Evolutionary conservation across 192 early-diverging fungal genomes (phyloP).

Genomic region (Ramicandelaber brevisporus): DNA sequence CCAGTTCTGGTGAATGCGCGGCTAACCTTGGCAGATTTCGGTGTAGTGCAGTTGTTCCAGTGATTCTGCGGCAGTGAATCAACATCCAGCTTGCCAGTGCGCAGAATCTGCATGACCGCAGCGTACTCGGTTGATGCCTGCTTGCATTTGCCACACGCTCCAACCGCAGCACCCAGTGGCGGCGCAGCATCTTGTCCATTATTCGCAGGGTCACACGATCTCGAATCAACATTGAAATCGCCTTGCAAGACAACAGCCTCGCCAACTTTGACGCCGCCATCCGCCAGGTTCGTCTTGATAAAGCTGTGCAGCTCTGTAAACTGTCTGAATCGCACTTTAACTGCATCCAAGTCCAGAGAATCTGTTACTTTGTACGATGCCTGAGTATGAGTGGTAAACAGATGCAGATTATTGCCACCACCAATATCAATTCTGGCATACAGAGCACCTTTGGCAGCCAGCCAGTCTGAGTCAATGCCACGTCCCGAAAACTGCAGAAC

Average conservation of each 20-base stretch:
- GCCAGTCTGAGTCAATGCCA: constrained; percentile 44
- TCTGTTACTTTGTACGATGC: constrained; percentile 34
- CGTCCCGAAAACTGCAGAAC: constrained; percentile 36
- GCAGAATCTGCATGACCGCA: constrained; percentile 28
- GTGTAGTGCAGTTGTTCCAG: too few species aligned
- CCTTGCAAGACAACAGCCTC: constrained; percentile 35
- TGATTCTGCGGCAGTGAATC: too few species aligned
- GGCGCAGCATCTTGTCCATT: too few species aligned
- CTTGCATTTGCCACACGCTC: too few species aligned
- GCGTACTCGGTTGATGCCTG: too few species aligned
- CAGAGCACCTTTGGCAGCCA: constrained; percentile 46
- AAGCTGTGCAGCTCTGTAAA: constrained; percentile 35
- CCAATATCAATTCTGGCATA: constrained; percentile 45
- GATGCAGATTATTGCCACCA: constrained; percentile 13
- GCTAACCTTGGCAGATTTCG: too few species aligned
- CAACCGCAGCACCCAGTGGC: too few species aligned
- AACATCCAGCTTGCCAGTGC: too few species aligned
- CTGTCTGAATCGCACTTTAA: constrained; percentile 29
- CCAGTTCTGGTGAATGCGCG: too few species aligned
- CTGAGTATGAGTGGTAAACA: constrained; percentile 71
- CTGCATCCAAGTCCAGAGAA: constrained; percentile 22
- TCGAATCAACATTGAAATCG: constrained; percentile 32
- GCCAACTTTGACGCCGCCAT: constrained; percentile 11
- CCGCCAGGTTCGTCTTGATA: constrained; percentile 21
- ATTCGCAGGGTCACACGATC: too few species aligned